Evolutionary conservation across 202 grass and related monocot genomes (phyloP).

Genomic region (Digitaria exilis): DNA sequence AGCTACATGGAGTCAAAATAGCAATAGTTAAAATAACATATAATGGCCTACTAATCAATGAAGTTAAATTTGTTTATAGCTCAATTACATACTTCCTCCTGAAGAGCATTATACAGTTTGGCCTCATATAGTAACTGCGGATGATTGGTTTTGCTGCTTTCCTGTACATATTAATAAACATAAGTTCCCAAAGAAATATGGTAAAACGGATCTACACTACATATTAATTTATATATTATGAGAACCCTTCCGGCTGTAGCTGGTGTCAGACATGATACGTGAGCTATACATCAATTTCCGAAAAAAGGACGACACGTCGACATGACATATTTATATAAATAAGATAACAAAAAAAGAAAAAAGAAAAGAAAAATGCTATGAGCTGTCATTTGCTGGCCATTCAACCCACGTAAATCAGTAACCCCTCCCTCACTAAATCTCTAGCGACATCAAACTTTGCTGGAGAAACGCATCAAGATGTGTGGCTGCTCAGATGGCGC

Average conservation of each 20-base stretch:
- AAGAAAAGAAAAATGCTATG: too few species aligned
- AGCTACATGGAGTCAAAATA: slow-evolving; percentile 54
- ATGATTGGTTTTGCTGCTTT: slow-evolving; percentile 75
- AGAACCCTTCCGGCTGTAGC: not conserved
- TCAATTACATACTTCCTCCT: slow-evolving; percentile 61
- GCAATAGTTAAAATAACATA: not conserved
- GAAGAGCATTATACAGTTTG: slow-evolving; percentile 71
- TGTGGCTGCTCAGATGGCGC: too few species aligned
- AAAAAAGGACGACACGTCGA: too few species aligned
- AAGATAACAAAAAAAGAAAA: too few species aligned
- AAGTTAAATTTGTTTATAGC: slow-evolving; percentile 16
- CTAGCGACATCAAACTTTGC: too few species aligned
- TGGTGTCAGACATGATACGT: too few species aligned
- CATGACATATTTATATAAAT: too few species aligned
- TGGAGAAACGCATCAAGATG: too few species aligned
- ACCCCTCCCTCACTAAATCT: too few species aligned
- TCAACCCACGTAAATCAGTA: too few species aligned
- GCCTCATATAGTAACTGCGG: slow-evolving; percentile 74
- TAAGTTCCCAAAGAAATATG: slow-evolving; percentile 3
- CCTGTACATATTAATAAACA: slow-evolving; percentile 49
- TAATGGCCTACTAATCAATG: not conserved
- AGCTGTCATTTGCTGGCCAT: too few species aligned
- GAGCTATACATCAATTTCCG: too few species aligned
- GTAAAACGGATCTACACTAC: not conserved
- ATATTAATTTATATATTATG: not conserved